Percentiles rank a stretch among this genome's conserved stretches.
These are phyloP conservation scores for Saccharomyces eubayanus DNA, from an alignment of 805 yeast genomes.

Conservation along the genomic window DNA sequence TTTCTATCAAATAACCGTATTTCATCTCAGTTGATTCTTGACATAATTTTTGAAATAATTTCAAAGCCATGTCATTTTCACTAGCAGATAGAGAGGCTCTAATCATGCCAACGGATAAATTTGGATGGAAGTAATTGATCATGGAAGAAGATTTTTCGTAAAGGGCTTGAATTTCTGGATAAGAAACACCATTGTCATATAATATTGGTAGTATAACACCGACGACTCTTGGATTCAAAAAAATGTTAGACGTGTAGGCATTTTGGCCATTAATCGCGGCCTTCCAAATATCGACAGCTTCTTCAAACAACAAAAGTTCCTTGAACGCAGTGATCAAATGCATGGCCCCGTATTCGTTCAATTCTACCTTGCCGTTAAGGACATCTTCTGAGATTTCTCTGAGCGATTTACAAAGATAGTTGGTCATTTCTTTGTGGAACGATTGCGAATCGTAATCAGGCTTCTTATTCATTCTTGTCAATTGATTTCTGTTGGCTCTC, in stretches of 20 bases:
- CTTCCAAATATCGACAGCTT: slow-evolving; percentile 66
- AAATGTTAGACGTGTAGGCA: slow-evolving; percentile 30
- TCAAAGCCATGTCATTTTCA: slow-evolving; percentile 57
- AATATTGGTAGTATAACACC: slow-evolving; percentile 63
- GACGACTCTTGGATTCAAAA: slow-evolving; percentile 56
- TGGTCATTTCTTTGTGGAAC: slow-evolving; percentile 45
- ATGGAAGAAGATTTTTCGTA: slow-evolving; percentile 39
- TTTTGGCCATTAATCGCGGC: slow-evolving; percentile 29
- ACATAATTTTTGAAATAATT: slow-evolving; percentile 53
- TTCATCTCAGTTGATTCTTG: slow-evolving; percentile 39
- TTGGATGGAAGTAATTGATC: slow-evolving; percentile 32
- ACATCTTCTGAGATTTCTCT: slow-evolving; percentile 46
- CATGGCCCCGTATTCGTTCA: slow-evolving; percentile 49
- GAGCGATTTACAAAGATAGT: slow-evolving; percentile 41
- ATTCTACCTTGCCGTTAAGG: slow-evolving; percentile 35
- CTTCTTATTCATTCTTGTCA: slow-evolving; percentile 47
- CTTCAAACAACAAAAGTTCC: slow-evolving; percentile 52
- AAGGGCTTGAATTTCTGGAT: slow-evolving; percentile 51
- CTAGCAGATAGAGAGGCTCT: slow-evolving; percentile 60
- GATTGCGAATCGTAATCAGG: slow-evolving; percentile 55
- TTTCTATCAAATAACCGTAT: slow-evolving; percentile 54
- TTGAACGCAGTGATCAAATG: slow-evolving; percentile 50
- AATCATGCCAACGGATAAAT: slow-evolving; percentile 63
- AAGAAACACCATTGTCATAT: slow-evolving; percentile 50
- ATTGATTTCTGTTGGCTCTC: slow-evolving; percentile 46